These are phyloP conservation scores for Rehmannia glutinosa DNA, from an alignment of 257 asterid genomes.

Conservation along the genomic window DNA sequence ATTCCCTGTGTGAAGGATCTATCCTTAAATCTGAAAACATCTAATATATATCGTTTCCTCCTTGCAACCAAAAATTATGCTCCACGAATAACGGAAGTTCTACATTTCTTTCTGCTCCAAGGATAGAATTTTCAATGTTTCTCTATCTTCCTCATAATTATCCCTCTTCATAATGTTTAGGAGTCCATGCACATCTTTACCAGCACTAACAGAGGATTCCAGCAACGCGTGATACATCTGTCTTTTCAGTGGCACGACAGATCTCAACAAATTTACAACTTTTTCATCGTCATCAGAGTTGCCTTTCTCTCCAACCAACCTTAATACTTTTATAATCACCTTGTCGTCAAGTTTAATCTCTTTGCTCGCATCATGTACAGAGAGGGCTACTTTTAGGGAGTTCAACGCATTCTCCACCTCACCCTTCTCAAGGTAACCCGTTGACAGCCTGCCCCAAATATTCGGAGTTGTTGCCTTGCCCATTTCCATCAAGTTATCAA, in stretches of 20 bases:
- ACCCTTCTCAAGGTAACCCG: slow-evolving; percentile 54
- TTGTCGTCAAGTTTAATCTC: slow-evolving; percentile 35
- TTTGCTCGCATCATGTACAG: slow-evolving; percentile 25
- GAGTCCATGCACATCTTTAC: slow-evolving; percentile 35
- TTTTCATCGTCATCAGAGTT: slow-evolving; percentile 30
- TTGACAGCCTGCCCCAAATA: slow-evolving; percentile 55
- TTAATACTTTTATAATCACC: slow-evolving; percentile 27
- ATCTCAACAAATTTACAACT: slow-evolving; percentile 34
- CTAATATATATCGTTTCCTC: no score
- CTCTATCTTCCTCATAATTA: slow-evolving; percentile 42
- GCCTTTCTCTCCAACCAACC: slow-evolving; percentile 41
- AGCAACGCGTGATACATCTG: slow-evolving; percentile 40
- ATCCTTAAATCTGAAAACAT: no score
- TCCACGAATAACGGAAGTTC: no score
- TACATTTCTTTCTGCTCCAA: slow-evolving; percentile 10
- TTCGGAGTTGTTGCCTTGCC: slow-evolving; percentile 36
- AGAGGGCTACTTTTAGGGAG: slow-evolving; percentile 43
- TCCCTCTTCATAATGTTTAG: slow-evolving; percentile 42
- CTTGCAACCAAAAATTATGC: no score
- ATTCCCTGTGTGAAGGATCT: no score
- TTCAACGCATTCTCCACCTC: slow-evolving; percentile 40
- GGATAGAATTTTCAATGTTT: slow-evolving; percentile 39
- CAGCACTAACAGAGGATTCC: slow-evolving; percentile 26
- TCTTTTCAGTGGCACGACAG: slow-evolving; percentile 23
- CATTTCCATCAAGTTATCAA: slow-evolving; percentile 32